phyloP scores from a whole-genome alignment of 176 grass and related monocot genomes.

The Urochloa ruziziensis region DNA sequence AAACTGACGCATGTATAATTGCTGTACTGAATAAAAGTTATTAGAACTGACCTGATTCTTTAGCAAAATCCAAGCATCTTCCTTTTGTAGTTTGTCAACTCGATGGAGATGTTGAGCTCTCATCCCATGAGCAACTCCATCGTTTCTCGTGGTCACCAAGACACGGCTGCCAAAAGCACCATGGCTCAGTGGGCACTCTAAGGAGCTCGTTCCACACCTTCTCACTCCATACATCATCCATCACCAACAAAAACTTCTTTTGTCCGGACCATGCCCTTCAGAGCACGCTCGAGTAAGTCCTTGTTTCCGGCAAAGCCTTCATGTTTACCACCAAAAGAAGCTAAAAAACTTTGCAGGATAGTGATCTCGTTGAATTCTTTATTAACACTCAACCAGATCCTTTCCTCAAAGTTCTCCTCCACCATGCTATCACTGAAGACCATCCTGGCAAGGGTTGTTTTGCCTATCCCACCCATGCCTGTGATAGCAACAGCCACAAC shows the following conservation, averaged over 20 bases:
- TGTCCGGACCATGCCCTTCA: not conserved
- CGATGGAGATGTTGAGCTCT: not conserved
- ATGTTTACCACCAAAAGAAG: not conserved
- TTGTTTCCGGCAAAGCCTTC: not conserved
- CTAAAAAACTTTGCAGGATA: not conserved
- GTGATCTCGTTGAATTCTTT: not conserved
- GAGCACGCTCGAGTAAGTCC: not conserved
- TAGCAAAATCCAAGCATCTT: constrained; percentile 19
- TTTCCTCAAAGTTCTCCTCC: not conserved
- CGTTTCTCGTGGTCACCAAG: constrained; percentile 30
- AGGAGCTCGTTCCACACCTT: constrained; percentile 28
- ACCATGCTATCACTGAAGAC: not conserved
- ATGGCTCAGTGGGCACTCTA: not conserved
- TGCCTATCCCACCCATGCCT: constrained; percentile 30
- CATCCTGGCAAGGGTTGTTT: constrained; percentile 43
- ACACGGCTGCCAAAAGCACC: not conserved
- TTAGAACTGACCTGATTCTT: too few relatives aligned
- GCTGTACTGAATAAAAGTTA: too few relatives aligned
- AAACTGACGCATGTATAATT: too few relatives aligned
- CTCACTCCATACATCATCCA: constrained; percentile 26
- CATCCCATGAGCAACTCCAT: not conserved
- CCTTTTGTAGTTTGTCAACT: not conserved
- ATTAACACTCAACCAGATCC: constrained; percentile 3
- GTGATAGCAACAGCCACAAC: constrained; percentile 15
- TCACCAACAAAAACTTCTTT: constrained; percentile 34